Base-by-base conservation (phyloP, 306 rosid species). In the Acacia crassicarpa region DNA sequence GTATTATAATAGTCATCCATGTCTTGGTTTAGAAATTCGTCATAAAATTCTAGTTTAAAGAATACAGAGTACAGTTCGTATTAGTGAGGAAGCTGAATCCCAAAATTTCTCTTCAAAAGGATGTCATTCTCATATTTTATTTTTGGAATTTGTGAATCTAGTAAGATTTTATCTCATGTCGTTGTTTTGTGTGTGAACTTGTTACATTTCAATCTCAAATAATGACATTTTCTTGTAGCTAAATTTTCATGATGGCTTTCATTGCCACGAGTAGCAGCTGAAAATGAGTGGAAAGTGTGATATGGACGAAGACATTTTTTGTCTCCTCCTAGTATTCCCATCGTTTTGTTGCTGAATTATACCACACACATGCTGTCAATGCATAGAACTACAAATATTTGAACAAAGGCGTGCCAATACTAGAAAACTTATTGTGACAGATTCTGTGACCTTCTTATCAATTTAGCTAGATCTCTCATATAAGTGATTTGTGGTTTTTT, bases 1-100 rank as follows among this genome's bases (percentile, higher is more conserved):
- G 40, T 85, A 59, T 35, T 6, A 15, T 65, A n/a, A n/a, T 75
- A 23, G 40, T 82, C n/a, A 67, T 17, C 40, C 68, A 8, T 82
- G 54, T 49, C 51, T 56, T 51, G n/a, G n/a, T 82, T 41, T 65
- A n/a, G 61, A 51, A 70, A 12, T 59, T 59, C 13, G 7, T 25
- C 40, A 62, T 62, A 32, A 25, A 17, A 63, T 62, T 73, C 6
- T 61, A 9, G 22, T 74, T 74, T 40, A 5, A 30, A 44, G 8
- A 9, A 13, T 41, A 6, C 27, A 48, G 1, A 53, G 62, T 15
- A 13, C 49, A 6, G 22, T 76, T 76, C 59, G 45, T 74, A 45
- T 62, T 71, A 35, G 23, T 67, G 16, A 59, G 46, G 48, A 43
- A 67, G 41, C 78, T 74, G 51, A 54, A 38, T 74, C 46, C 46